Evolutionary conservation across 2,329 filamentous ascomycete genomes (phyloP), one percentile per base, ranked within the genome.

Genomic region (Endothia cerciana): DNA sequence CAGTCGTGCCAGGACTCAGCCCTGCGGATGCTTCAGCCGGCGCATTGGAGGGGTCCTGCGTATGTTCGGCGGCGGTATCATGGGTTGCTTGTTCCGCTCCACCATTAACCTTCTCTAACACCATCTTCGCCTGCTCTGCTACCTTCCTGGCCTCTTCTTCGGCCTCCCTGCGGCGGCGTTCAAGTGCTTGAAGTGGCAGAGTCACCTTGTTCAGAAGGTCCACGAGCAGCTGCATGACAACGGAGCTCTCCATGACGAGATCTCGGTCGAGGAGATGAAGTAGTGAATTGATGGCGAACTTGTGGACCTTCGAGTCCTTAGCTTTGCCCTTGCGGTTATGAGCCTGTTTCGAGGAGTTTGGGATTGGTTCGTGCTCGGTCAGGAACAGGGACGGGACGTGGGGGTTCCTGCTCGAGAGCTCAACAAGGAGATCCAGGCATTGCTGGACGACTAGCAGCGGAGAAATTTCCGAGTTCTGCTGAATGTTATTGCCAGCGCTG

Each of bases 371-470:
- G 73, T 98, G 94, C 76, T 99, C 95, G 0, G 92, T 96, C 65
- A 99, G 80, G 84, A 99, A 99, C 75, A 98, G 91, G 69, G 90
- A 92, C 43, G 93, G 88, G 61, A 98, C 91, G 73, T 97, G 93
- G 41, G 89, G 88, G 72, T 97, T 97, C 76, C 91, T 91, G 68
- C 89, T 87, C 17, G 91, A 93, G 28, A 99, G 84, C 72, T 93
- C 93, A 53, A 91, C 91, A 13, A 99, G 84, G 2, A 95, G 88
- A 69, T 91, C 89, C 45, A 99, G 84, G 73, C 95, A 98, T 77
- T 99, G 96, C 76, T 98, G 94, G 10, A 98, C 93, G 62, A 99
- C 92, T 81, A 97, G 88, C 51, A 98, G 85, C 15, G 96, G 96
- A 4, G 95, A 98, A 51, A 96, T 91, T 73, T 98, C 95, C 5